These are phyloP conservation scores for Kalanchoe fedtschenkoi DNA, from an alignment of 164 flowering plant genomes.

Conservation along the genomic window DNA sequence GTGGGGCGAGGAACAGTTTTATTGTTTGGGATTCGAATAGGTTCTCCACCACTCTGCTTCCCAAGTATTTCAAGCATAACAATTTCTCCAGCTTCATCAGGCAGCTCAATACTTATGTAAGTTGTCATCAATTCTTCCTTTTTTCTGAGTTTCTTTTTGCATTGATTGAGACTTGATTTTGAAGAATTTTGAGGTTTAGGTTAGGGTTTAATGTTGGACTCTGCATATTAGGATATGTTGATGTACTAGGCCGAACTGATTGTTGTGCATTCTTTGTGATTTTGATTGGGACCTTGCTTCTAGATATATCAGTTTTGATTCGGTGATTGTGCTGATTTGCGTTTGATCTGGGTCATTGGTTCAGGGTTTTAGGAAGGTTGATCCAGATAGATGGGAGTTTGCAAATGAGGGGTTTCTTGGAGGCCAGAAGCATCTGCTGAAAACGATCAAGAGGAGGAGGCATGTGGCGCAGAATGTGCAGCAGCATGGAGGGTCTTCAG, in stretches of 20 bases:
- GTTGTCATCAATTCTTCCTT: constrained; percentile 6
- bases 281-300: too few species aligned
- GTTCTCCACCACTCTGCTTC: constrained; percentile 41
- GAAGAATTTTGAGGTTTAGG: background rate
- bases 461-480: constrained; percentile 20
- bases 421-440: constrained; percentile 76
- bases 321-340: background rate
- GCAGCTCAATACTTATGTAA: constrained; percentile 72
- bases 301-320: too few species aligned
- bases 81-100: constrained; percentile 75
- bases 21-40: constrained; percentile 49
- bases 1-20: constrained; percentile 50
- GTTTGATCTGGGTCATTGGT: constrained; percentile 1
- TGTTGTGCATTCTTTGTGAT: too few species aligned
- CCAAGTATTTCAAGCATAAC: constrained; percentile 57
- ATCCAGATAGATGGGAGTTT: constrained; percentile 89
- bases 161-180: background rate
- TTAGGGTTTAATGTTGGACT: background rate
- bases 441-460: constrained; percentile 61
- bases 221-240: background rate
- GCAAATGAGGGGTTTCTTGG: constrained; percentile 76
- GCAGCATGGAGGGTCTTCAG: constrained; percentile 23
- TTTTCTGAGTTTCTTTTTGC: background rate
- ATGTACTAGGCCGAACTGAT: too few species aligned
- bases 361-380: constrained; percentile 85